Evolutionary conservation across 257 asterid species (phyloP).

Genomic region (Rauvolfia tetraphylla): DNA sequence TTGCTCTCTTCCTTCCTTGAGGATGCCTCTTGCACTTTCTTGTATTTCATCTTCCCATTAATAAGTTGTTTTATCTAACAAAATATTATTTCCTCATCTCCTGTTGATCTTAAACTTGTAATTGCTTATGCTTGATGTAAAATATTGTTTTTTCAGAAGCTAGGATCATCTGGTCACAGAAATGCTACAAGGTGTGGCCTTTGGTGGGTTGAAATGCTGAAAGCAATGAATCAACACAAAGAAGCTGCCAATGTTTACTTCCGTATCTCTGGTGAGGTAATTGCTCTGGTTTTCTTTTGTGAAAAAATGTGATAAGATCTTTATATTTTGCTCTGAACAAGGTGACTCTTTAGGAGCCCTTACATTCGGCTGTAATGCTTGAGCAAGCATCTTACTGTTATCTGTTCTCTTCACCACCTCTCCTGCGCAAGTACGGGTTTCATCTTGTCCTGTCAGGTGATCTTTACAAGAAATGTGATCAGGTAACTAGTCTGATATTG

Average conservation of each 20-base stretch:
- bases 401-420: conserved; percentile 73
- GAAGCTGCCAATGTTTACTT: conserved; percentile 93
- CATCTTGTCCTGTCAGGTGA: conserved; percentile 98
- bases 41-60: no score
- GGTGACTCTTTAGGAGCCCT: conserved; percentile 58
- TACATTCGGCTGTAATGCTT: conserved; percentile 92
- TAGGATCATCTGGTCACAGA: conserved; percentile 66
- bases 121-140: not conserved
- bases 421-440: conserved; percentile 91
- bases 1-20: no score
- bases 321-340: conserved; percentile 39
- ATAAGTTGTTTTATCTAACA: no score
- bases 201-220: conserved; percentile 99
- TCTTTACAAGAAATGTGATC: conserved; percentile 91
- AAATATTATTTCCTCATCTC: not conserved
- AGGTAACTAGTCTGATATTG: conserved; percentile 46
- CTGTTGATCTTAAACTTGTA: not conserved
- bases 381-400: conserved; percentile 99
- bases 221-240: conserved; percentile 78
- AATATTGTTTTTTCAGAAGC: conserved; percentile 44
- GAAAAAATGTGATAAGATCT: conserved; percentile 18
- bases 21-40: no score
- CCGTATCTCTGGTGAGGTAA: conserved; percentile 99
- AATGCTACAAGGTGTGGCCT: conserved; percentile 93
- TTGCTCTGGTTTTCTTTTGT: conserved; percentile 32